A percentile compares a stretch with the other conserved stretches of the same genome.
Evolutionary conservation across 176 grass and related monocot species (phyloP).

Genomic region (Melocanna baccifera): DNA sequence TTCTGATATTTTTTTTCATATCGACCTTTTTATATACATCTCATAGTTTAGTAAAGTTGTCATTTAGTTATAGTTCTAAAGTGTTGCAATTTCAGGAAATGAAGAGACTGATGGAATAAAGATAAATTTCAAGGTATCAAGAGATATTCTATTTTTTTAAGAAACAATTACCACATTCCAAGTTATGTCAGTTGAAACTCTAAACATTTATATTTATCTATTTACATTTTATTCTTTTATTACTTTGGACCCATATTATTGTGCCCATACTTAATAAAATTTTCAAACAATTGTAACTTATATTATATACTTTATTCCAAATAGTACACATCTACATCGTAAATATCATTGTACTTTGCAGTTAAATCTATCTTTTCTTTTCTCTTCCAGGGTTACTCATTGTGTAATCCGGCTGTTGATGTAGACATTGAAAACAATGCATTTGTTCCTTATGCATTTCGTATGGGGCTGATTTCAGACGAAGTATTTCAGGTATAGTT

Average conservation of each 20-base stretch:
- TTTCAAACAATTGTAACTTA: too few species aligned
- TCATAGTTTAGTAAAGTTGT: not conserved
- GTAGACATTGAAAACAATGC: constrained; percentile 52
- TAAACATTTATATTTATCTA: not conserved
- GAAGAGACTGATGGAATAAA: constrained; percentile 18
- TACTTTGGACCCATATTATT: not conserved
- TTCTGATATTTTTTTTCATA: not conserved
- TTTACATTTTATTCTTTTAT: not conserved
- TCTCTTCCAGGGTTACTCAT: constrained; percentile 53
- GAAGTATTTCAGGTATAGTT: constrained; percentile 48
- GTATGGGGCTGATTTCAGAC: constrained; percentile 62
- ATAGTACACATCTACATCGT: not conserved
- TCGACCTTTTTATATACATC: not conserved
- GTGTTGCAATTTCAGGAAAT: constrained; percentile 35
- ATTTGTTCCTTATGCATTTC: constrained; percentile 48
- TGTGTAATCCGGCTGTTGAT: constrained; percentile 58
- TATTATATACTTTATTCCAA: not conserved
- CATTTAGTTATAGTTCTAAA: not conserved
- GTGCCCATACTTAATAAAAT: not conserved
- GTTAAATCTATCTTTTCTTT: not conserved
- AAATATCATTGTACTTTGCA: not conserved
- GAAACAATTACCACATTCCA: not conserved
- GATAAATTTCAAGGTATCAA: constrained; percentile 55
- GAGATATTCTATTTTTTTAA: not conserved
- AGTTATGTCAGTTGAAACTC: not conserved